phyloP scores from a whole-genome alignment of 2,329 filamentous ascomycete species.

The Fusarium nanum region DNA sequence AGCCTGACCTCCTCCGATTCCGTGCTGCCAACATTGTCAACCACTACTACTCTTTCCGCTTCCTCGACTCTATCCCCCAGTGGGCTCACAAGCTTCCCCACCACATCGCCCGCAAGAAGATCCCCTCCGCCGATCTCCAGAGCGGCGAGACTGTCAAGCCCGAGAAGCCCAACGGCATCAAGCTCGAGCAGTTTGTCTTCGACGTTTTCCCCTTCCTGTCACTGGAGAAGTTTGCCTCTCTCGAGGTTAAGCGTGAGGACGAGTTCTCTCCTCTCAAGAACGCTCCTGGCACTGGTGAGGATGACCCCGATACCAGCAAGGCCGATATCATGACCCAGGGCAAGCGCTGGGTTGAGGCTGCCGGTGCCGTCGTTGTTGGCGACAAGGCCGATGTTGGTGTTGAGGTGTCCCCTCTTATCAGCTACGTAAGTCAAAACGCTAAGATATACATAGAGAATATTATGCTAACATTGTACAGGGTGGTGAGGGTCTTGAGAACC shows the following conservation, averaged over 20 bases:
- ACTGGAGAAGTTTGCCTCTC: constrained; percentile 90
- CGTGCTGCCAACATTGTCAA: constrained; percentile 99
- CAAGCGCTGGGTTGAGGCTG: constrained; percentile 83
- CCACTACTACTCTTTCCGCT: constrained; percentile 97
- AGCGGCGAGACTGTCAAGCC: constrained; percentile 87
- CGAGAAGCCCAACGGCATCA: constrained; percentile 96
- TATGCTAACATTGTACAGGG: constrained; percentile 54
- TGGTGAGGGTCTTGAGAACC: constrained; percentile 70
- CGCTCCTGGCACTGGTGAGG: constrained; percentile 82
- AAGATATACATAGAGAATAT: neutral
- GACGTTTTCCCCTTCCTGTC: constrained; percentile 93
- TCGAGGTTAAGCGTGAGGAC: constrained; percentile 96
- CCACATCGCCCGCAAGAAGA: constrained; percentile 99
- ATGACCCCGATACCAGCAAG: constrained; percentile 94
- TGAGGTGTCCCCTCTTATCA: constrained; percentile 92
- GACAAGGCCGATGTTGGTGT: constrained; percentile 75
- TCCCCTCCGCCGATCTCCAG: constrained; percentile 82
- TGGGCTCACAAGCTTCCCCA: constrained; percentile 91
- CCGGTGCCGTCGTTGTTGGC: constrained; percentile 79
- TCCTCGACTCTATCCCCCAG: constrained; percentile 88
- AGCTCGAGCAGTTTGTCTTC: constrained; percentile 99
- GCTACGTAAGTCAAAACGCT: constrained; percentile 79
- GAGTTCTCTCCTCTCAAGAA: constrained; percentile 99
- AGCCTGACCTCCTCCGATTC: constrained; percentile 88
- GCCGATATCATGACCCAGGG: constrained; percentile 91